Conservation (phyloP, 208 protist genomes). For the Leishmania arabica region DNA sequence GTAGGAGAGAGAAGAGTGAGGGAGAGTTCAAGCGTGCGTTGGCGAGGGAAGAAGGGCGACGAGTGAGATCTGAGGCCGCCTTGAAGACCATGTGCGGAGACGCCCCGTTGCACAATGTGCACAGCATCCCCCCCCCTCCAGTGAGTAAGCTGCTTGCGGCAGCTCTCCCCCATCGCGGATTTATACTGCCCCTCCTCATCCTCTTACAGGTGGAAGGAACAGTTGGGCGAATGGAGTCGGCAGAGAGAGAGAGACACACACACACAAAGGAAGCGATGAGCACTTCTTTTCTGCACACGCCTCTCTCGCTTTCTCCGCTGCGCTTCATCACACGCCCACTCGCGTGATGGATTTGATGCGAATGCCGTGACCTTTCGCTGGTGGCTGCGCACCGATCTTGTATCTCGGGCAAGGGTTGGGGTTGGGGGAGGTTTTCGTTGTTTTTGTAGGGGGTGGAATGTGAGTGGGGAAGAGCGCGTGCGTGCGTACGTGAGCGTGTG, state of each 20-base stretch:
- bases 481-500: conserved; percentile 4
- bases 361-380: background rate
- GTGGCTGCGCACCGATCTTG: background rate
- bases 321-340: background rate
- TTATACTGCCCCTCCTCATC: background rate
- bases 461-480: background rate
- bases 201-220: background rate
- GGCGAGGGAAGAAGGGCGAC: background rate
- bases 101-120: background rate
- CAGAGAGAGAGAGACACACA: background rate
- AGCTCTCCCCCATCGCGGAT: background rate
- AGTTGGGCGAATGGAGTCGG: background rate
- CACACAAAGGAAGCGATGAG: background rate
- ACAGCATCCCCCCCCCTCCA: background rate
- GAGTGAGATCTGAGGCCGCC: background rate
- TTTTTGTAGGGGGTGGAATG: background rate
- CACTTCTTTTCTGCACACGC: background rate
- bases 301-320: background rate
- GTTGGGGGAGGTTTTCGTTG: too few species aligned
- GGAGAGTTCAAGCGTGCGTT: background rate
- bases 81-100: background rate
- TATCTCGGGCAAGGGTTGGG: background rate
- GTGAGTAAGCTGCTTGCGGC: background rate
- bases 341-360: background rate
- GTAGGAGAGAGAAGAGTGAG: background rate